A percentile compares a stretch with the other conserved stretches of the same genome.
Conservation (phyloP, 768 basidiomycete genomes). For the Hemileccinum rubropunctum region DNA sequence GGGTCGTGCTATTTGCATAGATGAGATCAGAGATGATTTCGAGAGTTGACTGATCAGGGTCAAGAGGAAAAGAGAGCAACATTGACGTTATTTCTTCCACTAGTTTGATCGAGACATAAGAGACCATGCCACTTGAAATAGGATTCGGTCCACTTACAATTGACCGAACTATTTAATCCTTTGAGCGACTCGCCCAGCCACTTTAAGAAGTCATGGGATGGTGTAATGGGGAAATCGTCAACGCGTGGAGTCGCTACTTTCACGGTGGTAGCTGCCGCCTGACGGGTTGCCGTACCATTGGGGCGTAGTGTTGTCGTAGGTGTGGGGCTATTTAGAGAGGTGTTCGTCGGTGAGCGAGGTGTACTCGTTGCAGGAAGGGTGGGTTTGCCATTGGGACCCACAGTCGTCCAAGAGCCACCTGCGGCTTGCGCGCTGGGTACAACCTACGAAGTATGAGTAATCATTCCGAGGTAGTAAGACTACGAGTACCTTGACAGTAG, state of each 20-base stretch:
- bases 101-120: slow-evolving; percentile 34
- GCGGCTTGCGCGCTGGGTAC: slow-evolving; percentile 31
- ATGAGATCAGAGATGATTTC: slow-evolving; percentile 96
- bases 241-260: slow-evolving; percentile 35
- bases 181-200: slow-evolving; percentile 89
- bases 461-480: background rate
- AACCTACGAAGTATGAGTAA: slow-evolving; percentile 27
- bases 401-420: slow-evolving; percentile 79
- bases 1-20: slow-evolving; percentile 90
- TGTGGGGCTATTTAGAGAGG: slow-evolving; percentile 27
- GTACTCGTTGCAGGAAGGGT: slow-evolving; percentile 26
- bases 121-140: slow-evolving; percentile 4
- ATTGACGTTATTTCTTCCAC: slow-evolving; percentile 97
- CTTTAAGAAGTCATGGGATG: slow-evolving; percentile 87
- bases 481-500: slow-evolving; percentile 66
- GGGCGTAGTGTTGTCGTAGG: slow-evolving; percentile 35
- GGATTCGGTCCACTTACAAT: slow-evolving; percentile 39
- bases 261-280: slow-evolving; percentile 35
- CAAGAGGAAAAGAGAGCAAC: slow-evolving; percentile 91
- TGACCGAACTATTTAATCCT: slow-evolving; percentile 56
- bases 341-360: slow-evolving; percentile 34
- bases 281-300: slow-evolving; percentile 37
- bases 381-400: slow-evolving; percentile 75
- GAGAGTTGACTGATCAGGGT: slow-evolving; percentile 74
- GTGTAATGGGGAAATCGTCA: slow-evolving; percentile 64